Evolutionary conservation across 306 rosid species (phyloP).

Genomic region (Castanospermum australe): DNA sequence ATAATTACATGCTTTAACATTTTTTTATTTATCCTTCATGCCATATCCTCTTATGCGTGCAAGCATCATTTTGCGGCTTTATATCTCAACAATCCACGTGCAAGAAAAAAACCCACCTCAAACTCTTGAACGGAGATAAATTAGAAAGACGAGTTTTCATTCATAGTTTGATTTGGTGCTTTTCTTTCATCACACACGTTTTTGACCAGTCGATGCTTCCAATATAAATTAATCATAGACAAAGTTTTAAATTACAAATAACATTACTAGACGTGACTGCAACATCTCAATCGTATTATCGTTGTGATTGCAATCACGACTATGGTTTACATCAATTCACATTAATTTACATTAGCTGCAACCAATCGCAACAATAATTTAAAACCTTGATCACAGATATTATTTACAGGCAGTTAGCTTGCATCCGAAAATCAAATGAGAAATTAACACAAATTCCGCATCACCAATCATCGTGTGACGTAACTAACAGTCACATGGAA

Average conservation of each 20-base stretch:
- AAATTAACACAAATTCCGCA: conserved; percentile 11
- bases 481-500: conserved; percentile 40
- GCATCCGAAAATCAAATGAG: conserved; percentile 18
- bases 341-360: too few relatives aligned
- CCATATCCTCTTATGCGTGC: conserved; percentile 31
- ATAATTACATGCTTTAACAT: conserved; percentile 22
- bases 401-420: neutral
- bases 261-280: too few relatives aligned
- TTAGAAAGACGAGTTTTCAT: conserved; percentile 14
- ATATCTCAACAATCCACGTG: conserved; percentile 37
- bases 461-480: conserved; percentile 30
- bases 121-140: conserved; percentile 22
- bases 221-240: conserved; percentile 8
- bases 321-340: too few relatives aligned
- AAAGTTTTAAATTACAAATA: too few relatives aligned
- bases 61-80: conserved; percentile 52
- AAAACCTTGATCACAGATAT: too few relatives aligned
- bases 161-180: conserved; percentile 25
- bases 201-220: conserved; percentile 27
- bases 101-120: neutral
- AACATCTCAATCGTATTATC: too few relatives aligned
- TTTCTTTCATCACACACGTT: conserved; percentile 36
- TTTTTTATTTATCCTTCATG: conserved; percentile 12
- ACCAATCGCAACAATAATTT: too few relatives aligned
- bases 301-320: too few relatives aligned